Conservation (phyloP, 768 basidiomycete species). For the Tylopilus felleus region DNA sequence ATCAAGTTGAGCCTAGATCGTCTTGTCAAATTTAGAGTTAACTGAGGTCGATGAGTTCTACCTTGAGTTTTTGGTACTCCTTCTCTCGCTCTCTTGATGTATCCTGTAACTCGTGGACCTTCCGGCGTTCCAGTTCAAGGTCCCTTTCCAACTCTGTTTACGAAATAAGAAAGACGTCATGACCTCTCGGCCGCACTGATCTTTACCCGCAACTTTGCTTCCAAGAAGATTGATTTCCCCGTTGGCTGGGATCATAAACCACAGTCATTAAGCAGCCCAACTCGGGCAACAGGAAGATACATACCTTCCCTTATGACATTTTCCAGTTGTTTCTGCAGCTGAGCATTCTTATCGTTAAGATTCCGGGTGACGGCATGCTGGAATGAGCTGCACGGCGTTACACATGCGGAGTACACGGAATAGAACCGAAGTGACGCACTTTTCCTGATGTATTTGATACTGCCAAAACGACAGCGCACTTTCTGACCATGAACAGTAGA, state of each 20-base stretch:
- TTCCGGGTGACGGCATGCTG: slow-evolving; percentile 82
- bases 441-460: slow-evolving; percentile 86
- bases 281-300: neutral
- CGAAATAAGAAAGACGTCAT: slow-evolving; percentile 4
- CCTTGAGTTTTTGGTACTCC: slow-evolving; percentile 87
- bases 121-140: slow-evolving; percentile 74
- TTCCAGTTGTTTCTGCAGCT: slow-evolving; percentile 80
- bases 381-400: slow-evolving; percentile 44
- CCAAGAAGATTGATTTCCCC: slow-evolving; percentile 69
- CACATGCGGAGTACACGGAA: neutral
- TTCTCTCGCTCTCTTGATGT: slow-evolving; percentile 73
- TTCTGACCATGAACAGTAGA: slow-evolving; percentile 1
- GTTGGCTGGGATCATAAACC: slow-evolving; percentile 50
- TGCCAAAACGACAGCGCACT: slow-evolving; percentile 91
- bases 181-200: neutral
- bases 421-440: slow-evolving; percentile 37
- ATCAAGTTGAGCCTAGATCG: slow-evolving; percentile 63
- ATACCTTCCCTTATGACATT: slow-evolving; percentile 83
- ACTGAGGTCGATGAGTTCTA: slow-evolving; percentile 14
- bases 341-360: slow-evolving; percentile 77
- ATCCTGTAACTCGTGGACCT: slow-evolving; percentile 71
- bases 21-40: neutral
- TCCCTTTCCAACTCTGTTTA: slow-evolving; percentile 71
- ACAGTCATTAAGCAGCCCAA: neutral
- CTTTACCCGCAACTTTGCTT: slow-evolving; percentile 61